Conservation (phyloP, 768 basidiomycete species). For the Tulasnella sp. region DNA sequence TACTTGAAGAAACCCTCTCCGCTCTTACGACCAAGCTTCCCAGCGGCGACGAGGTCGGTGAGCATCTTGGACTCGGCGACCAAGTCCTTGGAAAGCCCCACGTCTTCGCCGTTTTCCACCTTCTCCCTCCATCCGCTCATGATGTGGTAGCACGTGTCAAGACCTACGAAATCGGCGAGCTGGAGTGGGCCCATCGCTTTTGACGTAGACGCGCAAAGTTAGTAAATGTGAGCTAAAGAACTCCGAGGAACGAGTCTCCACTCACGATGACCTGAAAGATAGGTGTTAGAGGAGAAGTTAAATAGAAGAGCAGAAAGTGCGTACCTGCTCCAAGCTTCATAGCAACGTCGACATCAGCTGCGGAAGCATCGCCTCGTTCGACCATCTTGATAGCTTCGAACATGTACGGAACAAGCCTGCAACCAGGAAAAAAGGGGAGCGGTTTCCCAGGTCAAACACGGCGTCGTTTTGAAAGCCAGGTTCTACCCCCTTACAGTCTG, state of each 20-base stretch:
- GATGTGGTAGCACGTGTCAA: slow-evolving; percentile 32
- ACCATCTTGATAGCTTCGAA: slow-evolving; percentile 39
- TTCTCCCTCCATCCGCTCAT: slow-evolving; percentile 35
- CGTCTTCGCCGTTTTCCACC: slow-evolving; percentile 28
- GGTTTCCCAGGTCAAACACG: background rate
- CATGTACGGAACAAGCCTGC: slow-evolving; percentile 36
- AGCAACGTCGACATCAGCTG: slow-evolving; percentile 37
- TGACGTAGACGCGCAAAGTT: background rate
- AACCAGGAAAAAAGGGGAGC: background rate
- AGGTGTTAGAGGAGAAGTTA: background rate
- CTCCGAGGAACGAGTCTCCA: background rate
- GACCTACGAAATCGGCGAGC: slow-evolving; percentile 36
- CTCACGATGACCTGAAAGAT: background rate
- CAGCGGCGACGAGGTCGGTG: slow-evolving; percentile 34
- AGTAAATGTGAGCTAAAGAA: background rate
- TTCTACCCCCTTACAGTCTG: slow-evolving; percentile 29
- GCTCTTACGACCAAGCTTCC: slow-evolving; percentile 36
- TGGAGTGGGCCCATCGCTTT: slow-evolving; percentile 33
- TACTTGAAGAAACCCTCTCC: slow-evolving; percentile 37
- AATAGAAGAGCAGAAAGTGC: slow-evolving; percentile 12
- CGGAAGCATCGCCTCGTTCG: slow-evolving; percentile 37
- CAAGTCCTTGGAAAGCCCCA: slow-evolving; percentile 8
- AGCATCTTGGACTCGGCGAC: slow-evolving; percentile 32
- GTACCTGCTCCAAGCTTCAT: slow-evolving; percentile 41
- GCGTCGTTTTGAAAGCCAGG: too few species aligned